phyloP scores from a whole-genome alignment of 2,329 filamentous ascomycete species.

The Clarireedia monteithiana region DNA sequence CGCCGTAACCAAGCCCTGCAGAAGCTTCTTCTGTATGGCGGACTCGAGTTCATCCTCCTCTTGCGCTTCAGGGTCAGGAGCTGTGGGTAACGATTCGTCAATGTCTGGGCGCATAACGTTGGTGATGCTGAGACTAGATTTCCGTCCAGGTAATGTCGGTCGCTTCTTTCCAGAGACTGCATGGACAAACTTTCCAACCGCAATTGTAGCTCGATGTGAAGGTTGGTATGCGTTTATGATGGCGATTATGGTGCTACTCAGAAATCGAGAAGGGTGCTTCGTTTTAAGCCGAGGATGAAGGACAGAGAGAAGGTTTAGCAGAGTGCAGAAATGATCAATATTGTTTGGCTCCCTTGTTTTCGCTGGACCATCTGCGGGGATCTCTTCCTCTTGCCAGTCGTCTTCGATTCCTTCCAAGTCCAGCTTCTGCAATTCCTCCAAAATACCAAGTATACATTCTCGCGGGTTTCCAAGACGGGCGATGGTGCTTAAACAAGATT shows the following conservation, averaged over 20 bases:
- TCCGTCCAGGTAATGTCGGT: slow-evolving; percentile 51
- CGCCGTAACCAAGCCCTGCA: slow-evolving; percentile 73
- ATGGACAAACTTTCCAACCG: slow-evolving; percentile 63
- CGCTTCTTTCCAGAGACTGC: slow-evolving; percentile 59
- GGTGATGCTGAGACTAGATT: slow-evolving; percentile 49
- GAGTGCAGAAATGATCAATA: slow-evolving; percentile 52
- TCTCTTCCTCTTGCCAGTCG: slow-evolving; percentile 13
- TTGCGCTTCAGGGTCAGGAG: slow-evolving; percentile 53
- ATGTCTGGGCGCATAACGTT: slow-evolving; percentile 46
- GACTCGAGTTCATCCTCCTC: slow-evolving; percentile 49
- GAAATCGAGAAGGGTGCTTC: slow-evolving; percentile 69
- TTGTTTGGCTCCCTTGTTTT: slow-evolving; percentile 13
- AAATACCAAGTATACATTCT: slow-evolving; percentile 74
- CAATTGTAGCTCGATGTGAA: slow-evolving; percentile 58
- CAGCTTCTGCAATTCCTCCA: slow-evolving; percentile 60
- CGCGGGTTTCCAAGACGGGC: slow-evolving; percentile 72
- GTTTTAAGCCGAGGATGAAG: slow-evolving; percentile 69
- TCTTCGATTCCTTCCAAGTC: slow-evolving; percentile 36
- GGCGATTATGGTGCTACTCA: slow-evolving; percentile 68
- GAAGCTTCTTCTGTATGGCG: slow-evolving; percentile 52
- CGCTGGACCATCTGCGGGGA: slow-evolving; percentile 16
- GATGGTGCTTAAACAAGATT: slow-evolving; percentile 64
- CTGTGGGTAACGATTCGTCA: slow-evolving; percentile 33
- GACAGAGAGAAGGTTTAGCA: slow-evolving; percentile 65
- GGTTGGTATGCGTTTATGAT: slow-evolving; percentile 59